A percentile compares a stretch with the other conserved stretches of the same genome.
These are phyloP conservation scores for Myrica gale DNA, from an alignment of 306 rosid species.

Conservation along the genomic window DNA sequence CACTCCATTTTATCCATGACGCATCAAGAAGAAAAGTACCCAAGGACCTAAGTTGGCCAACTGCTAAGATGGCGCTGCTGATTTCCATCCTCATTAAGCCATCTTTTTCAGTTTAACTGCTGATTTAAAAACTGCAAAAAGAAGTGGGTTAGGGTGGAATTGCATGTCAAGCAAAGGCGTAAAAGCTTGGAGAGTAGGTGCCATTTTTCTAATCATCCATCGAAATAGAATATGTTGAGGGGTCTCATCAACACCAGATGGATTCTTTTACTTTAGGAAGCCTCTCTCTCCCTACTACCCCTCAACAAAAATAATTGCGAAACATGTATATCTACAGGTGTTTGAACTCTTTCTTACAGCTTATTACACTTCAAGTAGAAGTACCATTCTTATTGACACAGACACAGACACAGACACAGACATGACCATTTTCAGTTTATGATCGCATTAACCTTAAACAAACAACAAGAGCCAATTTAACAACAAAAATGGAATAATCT, in stretches of 20 bases:
- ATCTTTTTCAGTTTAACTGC: conserved; percentile 22
- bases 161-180: conserved; percentile 55
- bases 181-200: conserved; percentile 39
- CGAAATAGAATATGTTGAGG: conserved; percentile 19
- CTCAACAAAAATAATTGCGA: background rate
- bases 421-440: no score
- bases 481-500: no score
- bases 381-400: no score
- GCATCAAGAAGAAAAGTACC: conserved; percentile 23
- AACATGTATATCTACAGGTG: no score
- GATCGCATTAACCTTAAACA: no score
- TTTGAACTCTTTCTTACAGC: no score
- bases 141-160: conserved; percentile 31
- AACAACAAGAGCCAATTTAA: no score
- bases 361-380: no score
- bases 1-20: conserved; percentile 41
- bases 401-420: no score
- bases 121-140: conserved; percentile 23
- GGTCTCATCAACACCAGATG: conserved; percentile 59
- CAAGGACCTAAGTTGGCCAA: conserved; percentile 49
- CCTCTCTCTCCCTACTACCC: no score
- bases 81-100: conserved; percentile 14
- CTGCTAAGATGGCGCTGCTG: conserved; percentile 24
- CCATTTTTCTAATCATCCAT: conserved; percentile 28
- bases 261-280: background rate